Percentiles rank a stretch among this genome's conserved stretches.
Conservation (phyloP, 2,329 filamentous ascomycete species). For the Cladosporium sp. region DNA sequence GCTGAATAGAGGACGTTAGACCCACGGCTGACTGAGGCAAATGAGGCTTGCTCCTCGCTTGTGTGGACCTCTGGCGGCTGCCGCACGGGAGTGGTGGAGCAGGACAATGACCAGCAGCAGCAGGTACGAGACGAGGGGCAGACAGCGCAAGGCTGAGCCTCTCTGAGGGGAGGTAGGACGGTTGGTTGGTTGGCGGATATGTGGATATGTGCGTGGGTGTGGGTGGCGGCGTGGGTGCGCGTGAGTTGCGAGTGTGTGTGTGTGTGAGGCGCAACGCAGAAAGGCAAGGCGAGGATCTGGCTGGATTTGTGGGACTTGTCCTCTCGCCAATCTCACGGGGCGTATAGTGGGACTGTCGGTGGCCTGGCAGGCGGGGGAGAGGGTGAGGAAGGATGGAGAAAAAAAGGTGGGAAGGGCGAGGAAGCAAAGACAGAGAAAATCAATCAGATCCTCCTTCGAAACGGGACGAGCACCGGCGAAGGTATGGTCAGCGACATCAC, state of each 20-base stretch:
- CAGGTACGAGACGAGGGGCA: slow-evolving; percentile 11
- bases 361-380: slow-evolving; percentile 7
- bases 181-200: neutral
- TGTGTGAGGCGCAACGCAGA: neutral
- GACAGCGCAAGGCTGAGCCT: slow-evolving; percentile 10
- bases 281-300: slow-evolving; percentile 4
- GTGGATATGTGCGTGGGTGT: neutral
- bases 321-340: slow-evolving; percentile 12
- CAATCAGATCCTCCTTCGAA: slow-evolving; percentile 3
- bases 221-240: neutral
- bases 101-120: neutral
- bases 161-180: neutral
- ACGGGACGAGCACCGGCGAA: no score
- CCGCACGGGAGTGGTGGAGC: slow-evolving; percentile 10
- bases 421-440: slow-evolving; percentile 12
- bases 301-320: slow-evolving; percentile 1
- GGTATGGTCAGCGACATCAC: no score
- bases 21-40: no score
- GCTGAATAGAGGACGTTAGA: neutral
- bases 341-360: slow-evolving; percentile 9
- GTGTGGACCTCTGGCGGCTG: slow-evolving; percentile 12
- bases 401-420: slow-evolving; percentile 11
- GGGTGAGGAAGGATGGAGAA: slow-evolving; percentile 13
- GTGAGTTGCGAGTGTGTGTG: neutral
- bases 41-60: slow-evolving; percentile 7